phyloP scores from a whole-genome alignment of 1,284 basidiomycete genomes.

The Cryptococcus sp. region DNA sequence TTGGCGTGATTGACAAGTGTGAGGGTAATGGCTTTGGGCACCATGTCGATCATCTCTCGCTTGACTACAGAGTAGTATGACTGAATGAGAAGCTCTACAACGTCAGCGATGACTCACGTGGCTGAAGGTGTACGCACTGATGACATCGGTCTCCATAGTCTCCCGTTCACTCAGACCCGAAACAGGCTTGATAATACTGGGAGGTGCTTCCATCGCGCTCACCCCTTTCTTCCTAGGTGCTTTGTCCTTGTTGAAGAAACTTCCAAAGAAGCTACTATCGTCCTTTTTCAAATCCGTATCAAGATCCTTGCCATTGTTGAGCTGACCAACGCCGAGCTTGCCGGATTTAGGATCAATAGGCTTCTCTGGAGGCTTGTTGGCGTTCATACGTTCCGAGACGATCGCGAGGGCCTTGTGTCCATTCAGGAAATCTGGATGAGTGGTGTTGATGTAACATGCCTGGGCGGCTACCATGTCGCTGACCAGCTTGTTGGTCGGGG shows the following conservation, averaged over 20 bases:
- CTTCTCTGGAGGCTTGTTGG: constrained; percentile 62
- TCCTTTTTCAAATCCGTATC: constrained; percentile 86
- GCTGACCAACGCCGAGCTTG: constrained; percentile 57
- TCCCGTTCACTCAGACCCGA: constrained; percentile 91
- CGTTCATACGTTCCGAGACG: constrained; percentile 77
- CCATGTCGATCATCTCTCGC: constrained; percentile 99
- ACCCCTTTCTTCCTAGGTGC: constrained; percentile 69
- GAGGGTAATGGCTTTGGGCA: constrained; percentile 92
- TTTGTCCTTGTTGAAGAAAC: constrained; percentile 70
- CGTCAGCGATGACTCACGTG: background rate
- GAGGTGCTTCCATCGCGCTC: constrained; percentile 83
- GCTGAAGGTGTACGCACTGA: constrained; percentile 65
- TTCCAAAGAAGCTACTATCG: constrained; percentile 89
- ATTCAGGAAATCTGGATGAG: constrained; percentile 94
- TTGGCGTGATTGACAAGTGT: constrained; percentile 90
- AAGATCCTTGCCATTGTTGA: constrained; percentile 91
- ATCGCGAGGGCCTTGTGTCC: constrained; percentile 95
- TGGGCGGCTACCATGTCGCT: constrained; percentile 92
- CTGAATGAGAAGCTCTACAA: constrained; percentile 79
- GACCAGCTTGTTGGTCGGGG: constrained; percentile 90
- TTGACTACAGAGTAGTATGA: constrained; percentile 98
- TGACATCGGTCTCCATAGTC: constrained; percentile 97
- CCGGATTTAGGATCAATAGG: constrained; percentile 65
- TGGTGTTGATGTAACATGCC: constrained; percentile 97
- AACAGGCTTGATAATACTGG: constrained; percentile 85